Conservation (phyloP, 108 stramenopile species). For the Skeletonema marinoi region DNA sequence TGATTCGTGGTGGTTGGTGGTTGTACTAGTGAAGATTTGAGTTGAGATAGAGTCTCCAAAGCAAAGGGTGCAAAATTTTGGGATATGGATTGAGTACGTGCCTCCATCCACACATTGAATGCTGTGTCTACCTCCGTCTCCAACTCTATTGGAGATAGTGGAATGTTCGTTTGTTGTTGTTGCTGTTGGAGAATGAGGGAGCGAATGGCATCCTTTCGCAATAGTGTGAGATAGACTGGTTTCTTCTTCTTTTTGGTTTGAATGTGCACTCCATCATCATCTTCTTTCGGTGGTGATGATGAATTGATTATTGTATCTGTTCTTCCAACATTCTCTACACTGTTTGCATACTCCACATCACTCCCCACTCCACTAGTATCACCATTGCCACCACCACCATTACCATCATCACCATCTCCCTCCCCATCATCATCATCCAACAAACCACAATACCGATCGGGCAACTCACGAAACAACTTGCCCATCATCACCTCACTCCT, state of each 20-base stretch:
- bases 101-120: constrained; percentile 70
- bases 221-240: constrained; percentile 68
- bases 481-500: constrained; percentile 77
- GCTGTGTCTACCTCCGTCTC: constrained; percentile 49
- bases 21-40: constrained; percentile 34
- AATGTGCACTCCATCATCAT: too few species aligned
- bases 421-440: constrained; percentile 1
- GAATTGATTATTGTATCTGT: too few species aligned
- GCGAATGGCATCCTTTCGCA: constrained; percentile 80
- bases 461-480: constrained; percentile 48
- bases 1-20: constrained; percentile 8
- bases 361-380: too few species aligned
- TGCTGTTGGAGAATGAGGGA: constrained; percentile 15
- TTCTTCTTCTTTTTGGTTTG: constrained; percentile 24
- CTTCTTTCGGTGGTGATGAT: too few species aligned
- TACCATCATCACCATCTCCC: too few species aligned
- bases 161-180: background rate
- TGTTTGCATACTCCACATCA: too few species aligned
- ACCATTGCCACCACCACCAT: too few species aligned
- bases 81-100: constrained; percentile 69
- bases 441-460: constrained; percentile 23
- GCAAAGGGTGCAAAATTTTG: constrained; percentile 57
- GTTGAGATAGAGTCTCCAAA: constrained; percentile 31
- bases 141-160: background rate
- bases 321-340: too few species aligned